Conservation (phyloP, 805 yeast genomes). For the Kodamaea kaohsiungensis region DNA sequence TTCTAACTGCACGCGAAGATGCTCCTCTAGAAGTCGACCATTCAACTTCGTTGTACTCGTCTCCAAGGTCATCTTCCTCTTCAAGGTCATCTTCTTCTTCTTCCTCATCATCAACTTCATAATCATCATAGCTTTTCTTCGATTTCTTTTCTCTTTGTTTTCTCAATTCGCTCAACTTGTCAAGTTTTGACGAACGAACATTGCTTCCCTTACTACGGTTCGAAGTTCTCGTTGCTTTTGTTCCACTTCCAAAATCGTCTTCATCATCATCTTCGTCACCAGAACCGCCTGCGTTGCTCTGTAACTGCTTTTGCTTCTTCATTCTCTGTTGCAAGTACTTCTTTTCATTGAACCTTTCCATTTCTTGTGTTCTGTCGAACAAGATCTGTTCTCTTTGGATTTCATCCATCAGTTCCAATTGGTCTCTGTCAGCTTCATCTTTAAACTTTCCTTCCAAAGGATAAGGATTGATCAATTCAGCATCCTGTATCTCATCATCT, state of each 20-base stretch:
- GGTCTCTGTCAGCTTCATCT: slow-evolving; percentile 72
- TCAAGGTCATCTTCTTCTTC: slow-evolving; percentile 36
- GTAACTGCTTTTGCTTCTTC: slow-evolving; percentile 45
- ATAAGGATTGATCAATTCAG: slow-evolving; percentile 65
- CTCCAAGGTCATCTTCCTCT: slow-evolving; percentile 33
- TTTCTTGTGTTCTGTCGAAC: slow-evolving; percentile 89
- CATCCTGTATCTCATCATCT: slow-evolving; percentile 35
- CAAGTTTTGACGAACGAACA: slow-evolving; percentile 41
- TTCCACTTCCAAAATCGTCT: background rate
- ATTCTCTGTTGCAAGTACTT: slow-evolving; percentile 82
- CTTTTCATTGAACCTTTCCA: slow-evolving; percentile 86
- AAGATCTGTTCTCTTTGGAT: slow-evolving; percentile 87
- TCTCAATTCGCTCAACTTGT: slow-evolving; percentile 70
- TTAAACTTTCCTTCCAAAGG: slow-evolving; percentile 92
- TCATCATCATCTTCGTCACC: slow-evolving; percentile 7
- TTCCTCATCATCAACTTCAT: slow-evolving; percentile 21
- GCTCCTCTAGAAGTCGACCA: slow-evolving; percentile 4
- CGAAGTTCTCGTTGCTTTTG: slow-evolving; percentile 40
- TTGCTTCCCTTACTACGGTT: slow-evolving; percentile 28
- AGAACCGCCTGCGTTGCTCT: slow-evolving; percentile 3
- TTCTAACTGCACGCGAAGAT: slow-evolving; percentile 6
- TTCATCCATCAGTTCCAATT: slow-evolving; percentile 77
- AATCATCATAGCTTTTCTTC: slow-evolving; percentile 24
- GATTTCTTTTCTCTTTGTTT: slow-evolving; percentile 71
- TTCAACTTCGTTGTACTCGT: slow-evolving; percentile 26